Base-by-base conservation (phyloP, 2,329 filamentous ascomycete genomes). In the Cyphellophora attinorum region DNA sequence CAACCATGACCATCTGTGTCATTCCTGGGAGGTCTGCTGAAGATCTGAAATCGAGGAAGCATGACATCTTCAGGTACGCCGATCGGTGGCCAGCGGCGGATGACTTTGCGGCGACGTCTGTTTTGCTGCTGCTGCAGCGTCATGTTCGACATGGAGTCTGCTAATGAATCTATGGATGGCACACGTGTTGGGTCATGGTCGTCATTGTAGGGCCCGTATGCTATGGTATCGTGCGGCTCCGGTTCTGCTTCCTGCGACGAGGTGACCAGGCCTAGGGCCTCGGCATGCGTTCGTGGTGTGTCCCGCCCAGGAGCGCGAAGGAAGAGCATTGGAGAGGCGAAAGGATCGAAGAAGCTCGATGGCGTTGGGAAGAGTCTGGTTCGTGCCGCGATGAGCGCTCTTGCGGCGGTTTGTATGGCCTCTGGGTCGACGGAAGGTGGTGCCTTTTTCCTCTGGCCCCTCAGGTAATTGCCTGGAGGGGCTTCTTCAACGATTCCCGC, bases 301-400 rank as follows among this genome's bases (percentile, higher is more conserved):
- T 62, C 57, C 33, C 56, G 53, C 1, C 60, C 61, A 0, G 61
- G 43, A 1, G 61, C 58, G 14, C 62, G 56, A 6, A 65, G 52
- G 31, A 64, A 61, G 5, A 64, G 41, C 3, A 58, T 45, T 1
- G 62, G 62, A 3, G 59, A 62, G 0, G 62, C 60, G 37, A 65
- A 65, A 0, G 59, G 42, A 38, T 65, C 61, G 29, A 64, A 65
- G 41, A 57, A 63, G 8, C 51, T 51, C 17, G 57, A 54, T 13
- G 60, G 57, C 0, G 47, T 53, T 5, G 46, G 27, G 39, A 65
- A 65, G 13, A 61, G 49, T 5, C 30, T 33, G 17, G 53, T 51
- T 3, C 62, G 53, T 3, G 64, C 42, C 33, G 61, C 59, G 8
- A 47, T 40, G 11, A 44, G 34, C 10, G 38, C 38, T 28, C 32